Evolutionary conservation across 331 rosid genomes (phyloP), one percentile per base, ranked within the genome.

Genomic region (Telfairia occidentalis): DNA sequence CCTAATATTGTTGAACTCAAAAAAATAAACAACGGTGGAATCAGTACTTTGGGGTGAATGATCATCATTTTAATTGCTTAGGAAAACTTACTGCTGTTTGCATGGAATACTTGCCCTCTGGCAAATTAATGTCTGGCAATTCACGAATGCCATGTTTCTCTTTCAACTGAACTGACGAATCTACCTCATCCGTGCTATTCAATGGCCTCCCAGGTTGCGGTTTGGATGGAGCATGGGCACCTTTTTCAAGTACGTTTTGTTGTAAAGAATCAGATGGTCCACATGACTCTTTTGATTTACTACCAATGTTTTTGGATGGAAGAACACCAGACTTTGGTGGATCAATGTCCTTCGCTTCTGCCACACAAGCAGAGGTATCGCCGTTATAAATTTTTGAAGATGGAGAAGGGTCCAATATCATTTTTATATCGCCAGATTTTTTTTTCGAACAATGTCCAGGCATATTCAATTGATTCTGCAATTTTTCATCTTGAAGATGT

Each of bases 101-200:
- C 42, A 28, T 54, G 53, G 85, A 49, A 80, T 81, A 72, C 81
- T 92, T 95, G 70, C 83, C 90, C 37, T 42, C 88, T 4, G 84
- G 42, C 78, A 83, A 66, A 80, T 90, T 95, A 72, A 87, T 84
- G 82, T 90, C 97, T 0, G 90, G 89, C 65, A 90, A 79, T 77
- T 90, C 87, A 65, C 83, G 82, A 48, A 78, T 69, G 66, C 90
- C 92, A 76, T 85, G 90, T 85, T 85, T 95, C 65, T 81, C 94
- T 87, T 84, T 92, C 72, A 81, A 73, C 58, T 84, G 86, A 61
- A 80, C 35, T 60, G 79, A 57, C 70, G 77, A 82, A 66, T 88
- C 96, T 83, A 83, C 30, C 81, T 78, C 90, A 80, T 86, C 88
- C 42, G 67, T 70, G 65, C 45, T 76, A 38, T 78, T 84, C 5